These are phyloP conservation scores for Dendrobium nobile DNA, from an alignment of 106 monocot genomes.

Conservation along the genomic window DNA sequence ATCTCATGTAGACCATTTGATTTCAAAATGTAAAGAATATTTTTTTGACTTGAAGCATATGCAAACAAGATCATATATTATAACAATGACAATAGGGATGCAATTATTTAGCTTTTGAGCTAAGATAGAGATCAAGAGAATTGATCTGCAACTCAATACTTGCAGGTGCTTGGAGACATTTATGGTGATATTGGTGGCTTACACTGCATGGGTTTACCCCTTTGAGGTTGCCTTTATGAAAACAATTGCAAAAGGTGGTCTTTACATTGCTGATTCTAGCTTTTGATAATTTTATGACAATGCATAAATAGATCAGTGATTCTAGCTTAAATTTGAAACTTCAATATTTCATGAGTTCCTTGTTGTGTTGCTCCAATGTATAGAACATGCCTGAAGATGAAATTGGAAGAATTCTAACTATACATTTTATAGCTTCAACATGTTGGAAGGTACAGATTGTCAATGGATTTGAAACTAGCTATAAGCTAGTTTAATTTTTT, in stretches of 20 bases:
- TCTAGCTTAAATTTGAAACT: background rate
- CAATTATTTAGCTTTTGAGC: background rate
- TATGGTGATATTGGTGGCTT: conserved; percentile 78
- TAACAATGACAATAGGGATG: background rate
- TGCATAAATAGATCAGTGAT: background rate
- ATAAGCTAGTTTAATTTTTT: too few relatives aligned
- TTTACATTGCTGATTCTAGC: conserved; percentile 47
- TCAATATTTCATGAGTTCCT: too few relatives aligned
- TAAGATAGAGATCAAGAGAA: too few relatives aligned
- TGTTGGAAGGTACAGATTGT: too few relatives aligned
- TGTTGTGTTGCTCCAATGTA: too few relatives aligned
- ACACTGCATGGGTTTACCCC: conserved; percentile 92
- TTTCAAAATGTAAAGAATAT: background rate
- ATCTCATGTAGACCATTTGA: background rate
- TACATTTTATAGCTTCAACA: too few relatives aligned
- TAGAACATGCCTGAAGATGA: too few relatives aligned
- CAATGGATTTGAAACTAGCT: too few relatives aligned
- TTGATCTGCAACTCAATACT: background rate
- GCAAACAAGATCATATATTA: background rate
- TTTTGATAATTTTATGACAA: too few relatives aligned
- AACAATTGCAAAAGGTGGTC: conserved; percentile 42
- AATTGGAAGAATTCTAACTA: too few relatives aligned
- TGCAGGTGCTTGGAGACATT: conserved; percentile 86
- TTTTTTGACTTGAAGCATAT: background rate
- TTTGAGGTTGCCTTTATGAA: conserved; percentile 85